Evolutionary conservation across 2,329 filamentous ascomycete species (phyloP).

Genomic region (Xylariaceae sp.): DNA sequence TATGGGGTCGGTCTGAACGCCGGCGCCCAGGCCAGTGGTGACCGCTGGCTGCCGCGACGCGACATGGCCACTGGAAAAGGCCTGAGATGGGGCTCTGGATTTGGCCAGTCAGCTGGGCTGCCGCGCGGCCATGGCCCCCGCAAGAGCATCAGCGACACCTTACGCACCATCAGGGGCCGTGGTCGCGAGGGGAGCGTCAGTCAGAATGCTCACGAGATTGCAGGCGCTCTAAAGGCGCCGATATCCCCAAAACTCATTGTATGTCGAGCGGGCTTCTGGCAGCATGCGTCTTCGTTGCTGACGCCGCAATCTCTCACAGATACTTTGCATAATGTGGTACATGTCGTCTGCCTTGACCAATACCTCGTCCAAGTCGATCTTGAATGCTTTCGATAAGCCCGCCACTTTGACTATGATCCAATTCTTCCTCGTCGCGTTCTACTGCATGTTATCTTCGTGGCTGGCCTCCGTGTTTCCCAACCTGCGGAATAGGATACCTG

Average conservation of each 20-base stretch:
- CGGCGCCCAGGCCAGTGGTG: slow-evolving; percentile 19
- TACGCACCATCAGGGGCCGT: slow-evolving; percentile 71
- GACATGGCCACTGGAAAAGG: slow-evolving; percentile 20
- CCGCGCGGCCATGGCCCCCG: slow-evolving; percentile 41
- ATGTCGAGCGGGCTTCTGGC: slow-evolving; percentile 32
- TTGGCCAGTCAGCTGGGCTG: slow-evolving; percentile 18
- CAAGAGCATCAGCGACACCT: slow-evolving; percentile 85
- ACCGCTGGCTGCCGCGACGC: slow-evolving; percentile 24
- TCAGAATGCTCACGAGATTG: slow-evolving; percentile 89
- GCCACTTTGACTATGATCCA: slow-evolving; percentile 88
- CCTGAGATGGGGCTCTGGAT: slow-evolving; percentile 21
- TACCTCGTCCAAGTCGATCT: slow-evolving; percentile 93
- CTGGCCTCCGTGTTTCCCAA: slow-evolving; percentile 65
- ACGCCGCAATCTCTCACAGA: too few species aligned
- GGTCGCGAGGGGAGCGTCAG: slow-evolving; percentile 78
- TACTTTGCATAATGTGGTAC: slow-evolving; percentile 87
- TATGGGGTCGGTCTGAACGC: slow-evolving; percentile 25
- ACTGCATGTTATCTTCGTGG: slow-evolving; percentile 75
- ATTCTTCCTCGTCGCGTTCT: slow-evolving; percentile 85
- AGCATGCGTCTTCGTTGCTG: slow-evolving; percentile 16
- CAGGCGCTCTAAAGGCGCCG: slow-evolving; percentile 81
- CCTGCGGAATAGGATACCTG: slow-evolving; percentile 64
- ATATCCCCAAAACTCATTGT: slow-evolving; percentile 85
- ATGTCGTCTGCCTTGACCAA: slow-evolving; percentile 92
- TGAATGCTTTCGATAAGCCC: slow-evolving; percentile 84